phyloP scores from a whole-genome alignment of 306 rosid genomes.

The Lupinus albus region DNA sequence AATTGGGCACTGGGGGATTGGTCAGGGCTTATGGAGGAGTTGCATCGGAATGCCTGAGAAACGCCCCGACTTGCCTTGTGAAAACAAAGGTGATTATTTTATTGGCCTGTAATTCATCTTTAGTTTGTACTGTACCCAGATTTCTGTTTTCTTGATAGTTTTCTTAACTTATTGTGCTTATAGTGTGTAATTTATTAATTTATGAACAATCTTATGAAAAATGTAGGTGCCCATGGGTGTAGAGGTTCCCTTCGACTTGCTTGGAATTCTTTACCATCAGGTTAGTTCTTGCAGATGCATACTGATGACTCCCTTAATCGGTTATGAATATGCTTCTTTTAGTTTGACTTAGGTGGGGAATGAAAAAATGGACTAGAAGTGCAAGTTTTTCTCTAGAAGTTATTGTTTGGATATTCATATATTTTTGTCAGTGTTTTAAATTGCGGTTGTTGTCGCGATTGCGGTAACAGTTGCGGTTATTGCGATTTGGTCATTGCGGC shows the following conservation, averaged over 20 bases:
- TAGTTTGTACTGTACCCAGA: conserved; percentile 13
- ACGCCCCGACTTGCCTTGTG: conserved; percentile 73
- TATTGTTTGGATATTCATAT: conserved; percentile 12
- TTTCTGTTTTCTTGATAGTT: conserved; percentile 16
- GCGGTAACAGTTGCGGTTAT: too few relatives aligned
- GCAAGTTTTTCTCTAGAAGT: conserved; percentile 16
- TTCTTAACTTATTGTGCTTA: background rate
- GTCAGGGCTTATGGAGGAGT: conserved; percentile 98
- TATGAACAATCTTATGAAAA: conserved; percentile 23
- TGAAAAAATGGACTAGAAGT: conserved; percentile 12
- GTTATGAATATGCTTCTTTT: conserved; percentile 24
- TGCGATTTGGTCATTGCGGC: too few relatives aligned
- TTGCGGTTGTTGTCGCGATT: too few relatives aligned
- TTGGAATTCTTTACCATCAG: conserved; percentile 83
- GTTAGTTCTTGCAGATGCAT: conserved; percentile 48
- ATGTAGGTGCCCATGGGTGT: conserved; percentile 84
- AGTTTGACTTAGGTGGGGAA: conserved; percentile 34
- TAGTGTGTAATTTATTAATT: background rate
- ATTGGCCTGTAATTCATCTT: conserved; percentile 29
- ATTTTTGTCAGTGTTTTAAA: too few relatives aligned
- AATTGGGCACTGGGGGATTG: conserved; percentile 88
- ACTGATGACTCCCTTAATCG: conserved; percentile 20
- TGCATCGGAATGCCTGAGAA: conserved; percentile 83
- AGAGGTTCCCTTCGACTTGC: conserved; percentile 80
- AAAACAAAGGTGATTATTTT: conserved; percentile 72